Base-by-base conservation (phyloP, 306 rosid species). In the Corylus heterophylla region DNA sequence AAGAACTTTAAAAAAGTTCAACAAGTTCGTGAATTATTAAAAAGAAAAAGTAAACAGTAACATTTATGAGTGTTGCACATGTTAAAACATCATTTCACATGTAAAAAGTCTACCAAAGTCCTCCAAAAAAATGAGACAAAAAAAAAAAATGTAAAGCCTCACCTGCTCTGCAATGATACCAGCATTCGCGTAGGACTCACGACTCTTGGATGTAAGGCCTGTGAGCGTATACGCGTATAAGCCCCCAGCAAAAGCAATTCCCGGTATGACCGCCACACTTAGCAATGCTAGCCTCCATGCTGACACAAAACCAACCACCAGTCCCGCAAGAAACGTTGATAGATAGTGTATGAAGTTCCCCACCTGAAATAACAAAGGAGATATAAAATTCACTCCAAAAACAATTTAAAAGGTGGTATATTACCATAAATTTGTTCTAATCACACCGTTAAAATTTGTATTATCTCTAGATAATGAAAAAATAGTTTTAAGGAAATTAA, bases 311-410 rank as follows among this genome's bases (percentile, higher is more conserved):
- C 99, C 99, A 52, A 96, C 99, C 85, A 96, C 99, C 51, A 96
- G 84, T 48, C 99, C 99, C 25, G 99, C 99, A 77, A 96, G 88
- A 83, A 96, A 96, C 2, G 99, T 96, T 49, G 99, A 96, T 18
- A 96, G 94, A 88, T 96, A 96, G 71, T 96, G 99, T 73, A 96
- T 96, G 89, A 96, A 96, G 78, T 96, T 96, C 42, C 99, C 99
- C 76, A 96, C 99, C 99, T 96, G 69, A 62, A 74, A 69, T 52
- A 58, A 74, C 68, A 20, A 44, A 17, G 20, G 44, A 12, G 18
- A 47, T 12, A 22, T 12, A n/a, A 70, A 70, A n/a, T 12, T 11
- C 35, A 17, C 1, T 70, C 31, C 27, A 18, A 42, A n/a, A 42
- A 42, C 45, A 45, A 69, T n/a, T 17, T 4, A 68, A 9, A 42